Base-by-base conservation (phyloP, 2,329 filamentous ascomycete genomes). In the Graphilbum ipis-grandicollis region DNA sequence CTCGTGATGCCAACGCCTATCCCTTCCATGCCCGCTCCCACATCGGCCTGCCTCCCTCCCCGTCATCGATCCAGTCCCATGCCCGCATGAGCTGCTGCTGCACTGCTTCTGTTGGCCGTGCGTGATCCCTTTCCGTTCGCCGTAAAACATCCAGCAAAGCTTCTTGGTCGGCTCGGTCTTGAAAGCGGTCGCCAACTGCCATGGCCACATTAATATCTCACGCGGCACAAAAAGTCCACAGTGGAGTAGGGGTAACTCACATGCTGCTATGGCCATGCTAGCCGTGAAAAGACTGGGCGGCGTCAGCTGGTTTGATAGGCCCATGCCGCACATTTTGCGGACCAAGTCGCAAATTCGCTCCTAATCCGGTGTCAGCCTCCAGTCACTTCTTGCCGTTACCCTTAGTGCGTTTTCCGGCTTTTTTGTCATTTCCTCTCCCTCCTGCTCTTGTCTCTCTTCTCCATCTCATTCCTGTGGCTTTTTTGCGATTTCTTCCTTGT, bases 251-350 rank as follows among this genome's bases (percentile, higher is more conserved):
- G 17, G 19, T 7, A 6, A 54, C 56, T 50, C 50, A 68, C 61
- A 70, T 48, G 61, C 62, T 38, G 62, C 61, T 43, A 71, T 67
- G 2, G 65, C 66, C 59, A 71, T 66, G 15, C 60, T 68, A 0
- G 65, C 63, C 1, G 65, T 67, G 39, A 73, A 69, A 52, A 71
- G 61, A 31, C 60, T 60, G 0, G 71, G 44, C 4, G 70, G 64
- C 2, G 62, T 68, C 49, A 59, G 61, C 29, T 62, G 56, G 47
- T 75, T 75, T 21, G 63, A 65, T 10, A 67, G 49, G 0, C 67
- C 70, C 26, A 74, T 73, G 2, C 72, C 72, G 44, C 71, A 75
- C 2, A 76, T 52, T 19, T 61, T 54, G 14, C 66, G 55, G 3
- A 76, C 59, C 22, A 68, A 55, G 14, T 48, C 42, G 39, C 63